Conservation (phyloP, 2,329 filamentous ascomycete genomes). For the Penicillium olsonii region DNA sequence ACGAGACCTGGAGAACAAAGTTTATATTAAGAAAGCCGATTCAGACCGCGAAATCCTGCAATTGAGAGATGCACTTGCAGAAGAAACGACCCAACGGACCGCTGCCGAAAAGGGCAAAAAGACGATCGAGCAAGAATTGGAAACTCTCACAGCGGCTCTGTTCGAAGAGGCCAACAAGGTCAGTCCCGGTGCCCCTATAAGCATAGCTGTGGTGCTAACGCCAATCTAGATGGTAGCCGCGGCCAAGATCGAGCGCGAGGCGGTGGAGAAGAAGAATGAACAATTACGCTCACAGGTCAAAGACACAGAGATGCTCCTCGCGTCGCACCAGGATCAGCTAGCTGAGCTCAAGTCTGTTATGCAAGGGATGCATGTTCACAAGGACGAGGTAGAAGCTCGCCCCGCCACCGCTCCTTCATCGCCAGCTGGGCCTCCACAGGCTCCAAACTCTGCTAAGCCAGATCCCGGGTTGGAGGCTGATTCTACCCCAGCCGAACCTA, state of each 20-base stretch:
- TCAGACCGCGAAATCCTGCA: slow-evolving; percentile 71
- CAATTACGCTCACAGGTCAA: slow-evolving; percentile 81
- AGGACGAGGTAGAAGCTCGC: slow-evolving; percentile 69
- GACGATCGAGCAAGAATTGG: slow-evolving; percentile 87
- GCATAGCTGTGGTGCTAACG: slow-evolving; percentile 15
- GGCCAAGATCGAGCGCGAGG: slow-evolving; percentile 81
- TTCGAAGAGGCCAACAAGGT: slow-evolving; percentile 96
- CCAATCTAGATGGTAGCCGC: slow-evolving; percentile 76
- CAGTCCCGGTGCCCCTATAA: slow-evolving; percentile 20
- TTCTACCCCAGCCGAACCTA: slow-evolving; percentile 50
- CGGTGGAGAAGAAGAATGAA: slow-evolving; percentile 79
- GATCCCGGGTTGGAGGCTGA: slow-evolving; percentile 63
- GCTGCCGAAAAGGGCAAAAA: slow-evolving; percentile 77
- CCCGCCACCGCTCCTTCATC: slow-evolving; percentile 77
- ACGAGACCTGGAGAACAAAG: slow-evolving; percentile 68
- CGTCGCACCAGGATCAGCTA: slow-evolving; percentile 90
- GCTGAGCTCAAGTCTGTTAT: slow-evolving; percentile 88
- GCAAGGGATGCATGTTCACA: slow-evolving; percentile 74
- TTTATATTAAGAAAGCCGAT: slow-evolving; percentile 72
- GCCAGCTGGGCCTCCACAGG: slow-evolving; percentile 63
- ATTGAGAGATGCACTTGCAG: slow-evolving; percentile 60
- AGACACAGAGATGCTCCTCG: slow-evolving; percentile 82
- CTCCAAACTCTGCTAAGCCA: slow-evolving; percentile 55
- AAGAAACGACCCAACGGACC: slow-evolving; percentile 66
- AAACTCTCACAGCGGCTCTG: slow-evolving; percentile 85